Conservation (phyloP, 2,329 filamentous ascomycete genomes). For the Ophiocordyceps australis region DNA sequence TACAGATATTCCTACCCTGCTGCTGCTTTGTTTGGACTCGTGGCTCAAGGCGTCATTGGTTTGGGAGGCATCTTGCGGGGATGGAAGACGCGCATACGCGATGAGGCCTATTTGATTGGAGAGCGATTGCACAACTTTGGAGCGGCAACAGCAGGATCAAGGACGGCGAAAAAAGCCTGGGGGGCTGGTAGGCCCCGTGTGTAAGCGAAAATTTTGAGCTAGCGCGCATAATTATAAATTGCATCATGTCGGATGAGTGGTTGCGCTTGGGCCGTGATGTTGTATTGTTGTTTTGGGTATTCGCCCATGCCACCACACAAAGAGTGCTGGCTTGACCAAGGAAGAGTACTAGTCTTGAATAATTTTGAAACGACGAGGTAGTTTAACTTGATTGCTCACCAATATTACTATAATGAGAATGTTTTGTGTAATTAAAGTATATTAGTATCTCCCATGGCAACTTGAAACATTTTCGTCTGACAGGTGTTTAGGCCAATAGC, state of each 20-base stretch:
- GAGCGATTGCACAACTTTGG: slow-evolving; percentile 92
- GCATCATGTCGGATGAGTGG: too few species aligned
- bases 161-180: slow-evolving; percentile 16
- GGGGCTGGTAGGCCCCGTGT: slow-evolving; percentile 9
- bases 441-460: too few species aligned
- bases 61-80: slow-evolving; percentile 44
- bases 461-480: too few species aligned
- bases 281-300: too few species aligned
- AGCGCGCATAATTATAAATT: too few species aligned
- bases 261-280: too few species aligned
- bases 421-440: too few species aligned
- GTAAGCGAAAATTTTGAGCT: too few species aligned
- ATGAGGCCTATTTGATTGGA: slow-evolving; percentile 92
- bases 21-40: slow-evolving; percentile 29
- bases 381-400: too few species aligned
- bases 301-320: not conserved
- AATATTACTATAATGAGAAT: too few species aligned
- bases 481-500: too few species aligned
- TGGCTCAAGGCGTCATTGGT: slow-evolving; percentile 23
- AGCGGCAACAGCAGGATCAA: slow-evolving; percentile 17
- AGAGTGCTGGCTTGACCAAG: not conserved
- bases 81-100: slow-evolving; percentile 70
- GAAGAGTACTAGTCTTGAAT: not conserved
- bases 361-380: too few species aligned
- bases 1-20: slow-evolving; percentile 54